These are phyloP conservation scores for Pinus taeda DNA, from an alignment of 75 land plant species.

Conservation along the genomic window DNA sequence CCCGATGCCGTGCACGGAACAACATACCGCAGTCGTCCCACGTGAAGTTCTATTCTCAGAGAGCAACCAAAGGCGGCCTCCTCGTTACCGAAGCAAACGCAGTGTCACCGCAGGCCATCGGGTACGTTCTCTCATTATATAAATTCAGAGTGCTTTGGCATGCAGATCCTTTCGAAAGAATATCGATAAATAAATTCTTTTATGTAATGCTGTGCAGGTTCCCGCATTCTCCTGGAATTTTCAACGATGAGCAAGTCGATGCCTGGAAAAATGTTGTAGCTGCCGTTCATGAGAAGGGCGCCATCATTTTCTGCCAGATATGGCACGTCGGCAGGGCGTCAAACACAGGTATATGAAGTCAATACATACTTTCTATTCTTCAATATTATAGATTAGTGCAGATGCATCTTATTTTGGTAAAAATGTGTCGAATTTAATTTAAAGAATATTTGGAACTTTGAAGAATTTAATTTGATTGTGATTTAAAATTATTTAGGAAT, in stretches of 20 bases:
- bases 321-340: slow-evolving; percentile 54
- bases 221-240: slow-evolving; percentile 26
- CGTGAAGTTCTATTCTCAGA: slow-evolving; percentile 21
- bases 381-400: no score
- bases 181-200: not conserved
- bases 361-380: not conserved
- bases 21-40: slow-evolving; percentile 14
- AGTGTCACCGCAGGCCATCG: slow-evolving; percentile 7
- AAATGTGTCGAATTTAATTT: no score
- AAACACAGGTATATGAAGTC: slow-evolving; percentile 31
- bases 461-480: no score
- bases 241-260: slow-evolving; percentile 20
- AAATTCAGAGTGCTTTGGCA: slow-evolving; percentile 46
- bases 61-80: slow-evolving; percentile 26
- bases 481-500: no score
- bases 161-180: slow-evolving; percentile 10
- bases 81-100: slow-evolving; percentile 21
- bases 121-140: not conserved
- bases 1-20: slow-evolving; percentile 14
- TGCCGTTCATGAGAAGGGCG: slow-evolving; percentile 33
- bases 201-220: slow-evolving; percentile 20
- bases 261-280: slow-evolving; percentile 30
- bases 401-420: no score
- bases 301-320: slow-evolving; percentile 26
- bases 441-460: no score